phyloP scores from a whole-genome alignment of 345 rosid species.

The Ceriops tagal region DNA sequence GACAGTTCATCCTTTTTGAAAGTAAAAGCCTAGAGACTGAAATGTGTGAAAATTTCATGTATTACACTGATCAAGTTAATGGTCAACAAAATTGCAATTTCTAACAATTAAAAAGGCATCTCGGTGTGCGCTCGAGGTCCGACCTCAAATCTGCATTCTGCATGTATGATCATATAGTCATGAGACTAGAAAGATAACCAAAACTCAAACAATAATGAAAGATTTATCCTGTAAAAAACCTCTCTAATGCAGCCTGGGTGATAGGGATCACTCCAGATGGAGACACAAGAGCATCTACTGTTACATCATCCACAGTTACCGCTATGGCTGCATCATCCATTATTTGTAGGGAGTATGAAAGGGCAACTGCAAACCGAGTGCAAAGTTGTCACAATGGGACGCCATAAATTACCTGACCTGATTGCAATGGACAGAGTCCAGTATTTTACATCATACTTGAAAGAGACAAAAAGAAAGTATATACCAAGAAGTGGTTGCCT shows the following conservation, averaged over 20 bases:
- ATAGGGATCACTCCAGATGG: conserved; percentile 69
- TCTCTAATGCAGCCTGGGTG: conserved; percentile 53
- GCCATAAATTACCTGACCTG: neutral
- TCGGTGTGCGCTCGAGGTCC: conserved; percentile 8
- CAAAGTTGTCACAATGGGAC: conserved; percentile 1
- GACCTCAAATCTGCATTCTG: conserved; percentile 34
- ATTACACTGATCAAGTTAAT: conserved; percentile 6
- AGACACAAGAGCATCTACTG: conserved; percentile 72
- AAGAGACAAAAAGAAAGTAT: conserved; percentile 2
- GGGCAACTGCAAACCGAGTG: conserved; percentile 58
- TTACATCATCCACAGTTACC: conserved; percentile 53
- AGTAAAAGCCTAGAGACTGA: neutral
- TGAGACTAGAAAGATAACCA: neutral
- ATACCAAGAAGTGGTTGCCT: conserved; percentile 69
- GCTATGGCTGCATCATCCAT: conserved; percentile 68
- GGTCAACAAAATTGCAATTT: conserved; percentile 2
- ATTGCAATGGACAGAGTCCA: too few relatives aligned
- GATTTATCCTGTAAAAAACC: conserved; percentile 27
- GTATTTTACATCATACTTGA: neutral
- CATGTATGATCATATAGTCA: neutral
- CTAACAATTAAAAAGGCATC: conserved; percentile 9
- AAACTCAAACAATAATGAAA: conserved; percentile 4
- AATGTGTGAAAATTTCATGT: neutral
- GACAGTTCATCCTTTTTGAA: neutral
- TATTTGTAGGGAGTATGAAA: conserved; percentile 82